Evolutionary conservation across 2,329 filamentous ascomycete genomes (phyloP).

Genomic region (Penicillium aurantiogriseum): DNA sequence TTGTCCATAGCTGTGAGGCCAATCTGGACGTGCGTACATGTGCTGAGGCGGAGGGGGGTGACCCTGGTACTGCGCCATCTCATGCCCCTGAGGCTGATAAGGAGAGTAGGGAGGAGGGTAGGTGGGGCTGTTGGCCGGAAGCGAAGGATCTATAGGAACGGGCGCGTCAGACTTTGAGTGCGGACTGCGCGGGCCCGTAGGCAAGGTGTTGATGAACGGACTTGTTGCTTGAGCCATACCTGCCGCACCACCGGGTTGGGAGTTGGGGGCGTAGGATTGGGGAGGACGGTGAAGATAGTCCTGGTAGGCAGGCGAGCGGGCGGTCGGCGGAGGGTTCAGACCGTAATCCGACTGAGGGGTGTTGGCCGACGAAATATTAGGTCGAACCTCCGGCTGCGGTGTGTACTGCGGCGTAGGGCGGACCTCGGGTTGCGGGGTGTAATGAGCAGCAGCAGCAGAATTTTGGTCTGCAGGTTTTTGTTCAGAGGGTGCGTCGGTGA

Average conservation of each 20-base stretch:
- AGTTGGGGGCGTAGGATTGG: slow-evolving; percentile 70
- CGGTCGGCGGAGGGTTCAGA: slow-evolving; percentile 66
- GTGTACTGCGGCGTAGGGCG: slow-evolving; percentile 65
- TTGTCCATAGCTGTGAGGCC: slow-evolving; percentile 47
- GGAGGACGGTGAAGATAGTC: slow-evolving; percentile 76
- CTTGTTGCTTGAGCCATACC: slow-evolving; percentile 99
- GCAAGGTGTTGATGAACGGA: slow-evolving; percentile 71
- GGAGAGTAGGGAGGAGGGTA: slow-evolving; percentile 86
- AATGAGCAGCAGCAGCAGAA: slow-evolving; percentile 67
- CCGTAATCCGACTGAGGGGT: slow-evolving; percentile 89
- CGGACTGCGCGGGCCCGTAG: slow-evolving; percentile 51
- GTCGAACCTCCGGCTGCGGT: slow-evolving; percentile 75
- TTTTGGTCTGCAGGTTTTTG: slow-evolving; percentile 81
- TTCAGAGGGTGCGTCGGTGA: slow-evolving; percentile 71
- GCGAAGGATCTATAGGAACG: slow-evolving; percentile 99
- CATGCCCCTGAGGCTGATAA: slow-evolving; percentile 76
- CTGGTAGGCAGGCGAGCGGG: slow-evolving; percentile 80
- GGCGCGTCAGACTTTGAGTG: slow-evolving; percentile 87
- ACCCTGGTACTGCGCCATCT: slow-evolving; percentile 71
- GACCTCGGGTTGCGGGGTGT: slow-evolving; percentile 41
- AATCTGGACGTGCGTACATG: slow-evolving; percentile 50
- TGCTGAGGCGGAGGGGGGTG: slow-evolving; percentile 48
- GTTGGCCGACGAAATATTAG: slow-evolving; percentile 71
- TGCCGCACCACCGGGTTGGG: slow-evolving; percentile 71
- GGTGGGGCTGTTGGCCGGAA: slow-evolving; percentile 87